phyloP scores from a whole-genome alignment of 139 green algal genomes.

The Picochlorum costavermella region DNA sequence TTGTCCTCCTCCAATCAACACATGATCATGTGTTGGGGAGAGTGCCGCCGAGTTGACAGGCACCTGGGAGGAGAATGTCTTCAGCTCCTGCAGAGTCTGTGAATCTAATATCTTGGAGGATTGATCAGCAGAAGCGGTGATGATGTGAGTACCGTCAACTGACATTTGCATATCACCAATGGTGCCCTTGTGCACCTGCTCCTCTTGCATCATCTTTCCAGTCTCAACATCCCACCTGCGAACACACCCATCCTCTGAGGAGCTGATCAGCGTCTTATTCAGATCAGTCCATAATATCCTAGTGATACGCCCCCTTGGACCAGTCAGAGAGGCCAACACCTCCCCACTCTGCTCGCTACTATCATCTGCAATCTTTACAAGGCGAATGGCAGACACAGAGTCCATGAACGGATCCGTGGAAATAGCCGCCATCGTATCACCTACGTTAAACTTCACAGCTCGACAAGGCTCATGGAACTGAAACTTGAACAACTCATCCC shows the following conservation, averaged over 20 bases:
- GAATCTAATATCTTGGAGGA: slow-evolving; percentile 81
- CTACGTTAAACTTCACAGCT: slow-evolving; percentile 57
- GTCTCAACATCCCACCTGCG: slow-evolving; percentile 74
- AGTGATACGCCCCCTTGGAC: slow-evolving; percentile 55
- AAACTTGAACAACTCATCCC: slow-evolving; percentile 73
- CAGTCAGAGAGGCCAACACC: slow-evolving; percentile 13
- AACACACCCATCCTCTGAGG: slow-evolving; percentile 78
- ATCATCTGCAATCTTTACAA: slow-evolving; percentile 59
- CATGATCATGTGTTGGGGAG: slow-evolving; percentile 88
- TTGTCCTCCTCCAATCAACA: slow-evolving; percentile 87
- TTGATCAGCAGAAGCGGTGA: slow-evolving; percentile 90
- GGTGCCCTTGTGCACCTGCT: slow-evolving; percentile 69
- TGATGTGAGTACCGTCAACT: slow-evolving; percentile 78
- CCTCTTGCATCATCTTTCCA: slow-evolving; percentile 46
- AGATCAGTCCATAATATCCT: slow-evolving; percentile 65
- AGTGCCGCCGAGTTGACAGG: slow-evolving; percentile 86
- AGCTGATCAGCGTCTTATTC: slow-evolving; percentile 77
- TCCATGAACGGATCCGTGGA: slow-evolving; percentile 88
- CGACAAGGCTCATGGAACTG: slow-evolving; percentile 73
- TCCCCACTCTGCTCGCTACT: slow-evolving; percentile 42
- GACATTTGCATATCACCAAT: slow-evolving; percentile 72
- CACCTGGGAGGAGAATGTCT: slow-evolving; percentile 82
- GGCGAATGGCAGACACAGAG: slow-evolving; percentile 30
- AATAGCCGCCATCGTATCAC: slow-evolving; percentile 72
- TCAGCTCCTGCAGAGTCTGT: slow-evolving; percentile 75